phyloP scores from a whole-genome alignment of 116 monocot species.

The Cymodocea nodosa region DNA sequence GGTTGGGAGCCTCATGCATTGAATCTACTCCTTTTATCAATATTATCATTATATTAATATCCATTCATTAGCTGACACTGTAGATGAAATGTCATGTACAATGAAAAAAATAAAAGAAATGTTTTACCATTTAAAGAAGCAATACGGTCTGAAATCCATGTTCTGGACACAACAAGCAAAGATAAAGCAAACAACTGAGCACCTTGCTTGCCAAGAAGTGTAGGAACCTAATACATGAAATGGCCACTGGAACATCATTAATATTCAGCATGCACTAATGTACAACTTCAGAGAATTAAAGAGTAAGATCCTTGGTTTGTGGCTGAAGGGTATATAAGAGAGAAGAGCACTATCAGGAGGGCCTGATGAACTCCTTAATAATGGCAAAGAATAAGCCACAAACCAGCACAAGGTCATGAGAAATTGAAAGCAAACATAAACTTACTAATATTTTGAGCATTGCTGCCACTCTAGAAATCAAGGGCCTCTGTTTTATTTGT shows the following conservation, averaged over 20 bases:
- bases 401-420: not conserved
- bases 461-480: slow-evolving; percentile 61
- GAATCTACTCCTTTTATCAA: no score
- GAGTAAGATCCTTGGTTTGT: no score
- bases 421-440: not conserved
- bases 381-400: not conserved
- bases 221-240: slow-evolving; percentile 33
- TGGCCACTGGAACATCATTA: not conserved
- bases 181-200: slow-evolving; percentile 82
- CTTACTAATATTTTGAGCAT: slow-evolving; percentile 89
- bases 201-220: slow-evolving; percentile 83
- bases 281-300: no score
- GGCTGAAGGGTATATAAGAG: no score
- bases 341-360: no score
- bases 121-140: slow-evolving; percentile 88
- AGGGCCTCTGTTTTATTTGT: slow-evolving; percentile 27
- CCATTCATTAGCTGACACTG: no score
- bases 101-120: not conserved
- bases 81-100: not conserved
- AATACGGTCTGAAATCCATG: slow-evolving; percentile 96
- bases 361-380: not conserved
- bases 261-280: no score
- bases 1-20: no score
- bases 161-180: slow-evolving; percentile 87
- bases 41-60: no score